These are phyloP conservation scores for Plantago lanceolata DNA, from an alignment of 305 asterid genomes.

Conservation along the genomic window DNA sequence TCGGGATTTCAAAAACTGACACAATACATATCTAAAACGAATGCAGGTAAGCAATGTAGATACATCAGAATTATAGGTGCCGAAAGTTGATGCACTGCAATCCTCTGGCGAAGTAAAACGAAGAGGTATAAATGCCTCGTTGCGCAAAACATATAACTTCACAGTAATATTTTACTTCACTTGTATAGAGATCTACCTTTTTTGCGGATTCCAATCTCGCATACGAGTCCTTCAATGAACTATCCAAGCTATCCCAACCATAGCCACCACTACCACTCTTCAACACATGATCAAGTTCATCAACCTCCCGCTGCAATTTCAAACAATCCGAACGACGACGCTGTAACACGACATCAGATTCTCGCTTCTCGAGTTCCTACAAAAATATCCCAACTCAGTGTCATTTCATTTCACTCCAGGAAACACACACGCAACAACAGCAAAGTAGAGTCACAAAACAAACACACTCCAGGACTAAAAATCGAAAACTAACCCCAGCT, in stretches of 20 bases:
- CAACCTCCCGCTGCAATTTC: conserved; percentile 48
- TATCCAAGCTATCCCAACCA: conserved; percentile 31
- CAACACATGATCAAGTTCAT: conserved; percentile 48
- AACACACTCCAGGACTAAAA: background rate
- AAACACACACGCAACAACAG: conserved; percentile 4
- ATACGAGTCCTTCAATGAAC: conserved; percentile 31
- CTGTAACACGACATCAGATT: conserved; percentile 37
- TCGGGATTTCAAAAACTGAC: background rate
- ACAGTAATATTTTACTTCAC: background rate
- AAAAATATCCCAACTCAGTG: conserved; percentile 20
- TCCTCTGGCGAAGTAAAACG: conserved; percentile 1
- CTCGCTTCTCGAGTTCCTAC: conserved; percentile 59
- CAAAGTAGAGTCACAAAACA: conserved; percentile 1
- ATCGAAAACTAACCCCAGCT: background rate
- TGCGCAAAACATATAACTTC: conserved; percentile 1
- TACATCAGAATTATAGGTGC: background rate
- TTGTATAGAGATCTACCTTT: conserved; percentile 42
- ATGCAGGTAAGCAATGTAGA: background rate
- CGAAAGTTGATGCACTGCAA: conserved; percentile 7
- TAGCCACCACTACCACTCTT: conserved; percentile 27
- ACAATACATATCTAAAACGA: too few relatives aligned
- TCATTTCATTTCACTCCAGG: conserved; percentile 18
- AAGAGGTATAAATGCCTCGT: background rate
- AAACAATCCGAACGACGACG: conserved; percentile 34
- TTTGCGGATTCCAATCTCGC: conserved; percentile 46